Evolutionary conservation across 768 basidiomycete genomes (phyloP).

Genomic region (Boletus pseudo-olivaceus): DNA sequence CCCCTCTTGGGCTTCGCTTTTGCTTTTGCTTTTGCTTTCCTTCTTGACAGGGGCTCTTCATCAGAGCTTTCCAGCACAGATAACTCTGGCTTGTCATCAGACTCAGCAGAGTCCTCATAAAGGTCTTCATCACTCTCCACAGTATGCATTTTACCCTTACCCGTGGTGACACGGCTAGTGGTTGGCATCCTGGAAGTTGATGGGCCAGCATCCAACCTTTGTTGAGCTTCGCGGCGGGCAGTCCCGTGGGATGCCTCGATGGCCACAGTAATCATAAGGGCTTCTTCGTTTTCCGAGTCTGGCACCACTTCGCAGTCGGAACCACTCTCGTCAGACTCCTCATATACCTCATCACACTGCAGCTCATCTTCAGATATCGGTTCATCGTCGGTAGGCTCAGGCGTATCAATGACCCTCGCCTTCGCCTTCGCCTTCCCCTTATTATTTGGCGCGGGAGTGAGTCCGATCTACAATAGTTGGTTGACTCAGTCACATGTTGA

Average conservation of each 20-base stretch:
- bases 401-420: conserved; percentile 22
- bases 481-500: conserved; percentile 17
- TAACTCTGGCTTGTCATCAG: conserved; percentile 8
- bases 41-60: conserved; percentile 24
- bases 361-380: conserved; percentile 34
- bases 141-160: conserved; percentile 16
- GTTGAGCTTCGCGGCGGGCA: conserved; percentile 25
- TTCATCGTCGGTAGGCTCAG: conserved; percentile 31
- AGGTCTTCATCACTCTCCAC: conserved; percentile 13
- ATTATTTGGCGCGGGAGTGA: conserved; percentile 2
- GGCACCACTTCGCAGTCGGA: conserved; percentile 54
- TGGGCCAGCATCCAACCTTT: conserved; percentile 31
- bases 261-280: conserved; percentile 54
- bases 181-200: conserved; percentile 39
- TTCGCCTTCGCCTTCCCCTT: conserved; percentile 29
- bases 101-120: neutral
- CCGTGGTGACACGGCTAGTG: conserved; percentile 40
- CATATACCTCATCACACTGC: conserved; percentile 39
- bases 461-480: conserved; percentile 8
- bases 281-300: conserved; percentile 38
- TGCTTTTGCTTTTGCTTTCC: conserved; percentile 30
- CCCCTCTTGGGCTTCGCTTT: conserved; percentile 25
- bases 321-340: conserved; percentile 51
- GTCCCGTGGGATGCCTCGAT: conserved; percentile 50
- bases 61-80: conserved; percentile 12